Evolutionary conservation across 2,329 filamentous ascomycete genomes (phyloP).

Genomic region (Aphanocladium album): DNA sequence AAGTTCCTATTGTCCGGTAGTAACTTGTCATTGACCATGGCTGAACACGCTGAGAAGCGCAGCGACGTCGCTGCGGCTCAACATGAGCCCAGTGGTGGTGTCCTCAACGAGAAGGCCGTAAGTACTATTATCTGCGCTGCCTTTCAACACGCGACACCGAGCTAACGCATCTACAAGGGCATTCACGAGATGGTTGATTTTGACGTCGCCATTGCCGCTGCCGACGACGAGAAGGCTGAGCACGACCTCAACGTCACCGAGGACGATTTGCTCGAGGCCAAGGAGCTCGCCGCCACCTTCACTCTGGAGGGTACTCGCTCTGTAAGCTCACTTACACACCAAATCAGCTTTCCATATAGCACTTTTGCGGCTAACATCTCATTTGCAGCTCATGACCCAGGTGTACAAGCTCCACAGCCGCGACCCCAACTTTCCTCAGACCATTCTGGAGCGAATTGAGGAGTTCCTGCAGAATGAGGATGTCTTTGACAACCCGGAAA

Average conservation of each 20-base stretch:
- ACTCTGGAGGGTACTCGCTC: constrained; percentile 23
- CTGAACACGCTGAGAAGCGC: constrained; percentile 9
- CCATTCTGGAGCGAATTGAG: constrained; percentile 21
- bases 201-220: background rate
- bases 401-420: constrained; percentile 23
- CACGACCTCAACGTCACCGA: constrained; percentile 27
- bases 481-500: constrained; percentile 34
- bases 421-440: constrained; percentile 24
- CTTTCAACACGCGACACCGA: background rate
- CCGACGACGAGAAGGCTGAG: constrained; percentile 9
- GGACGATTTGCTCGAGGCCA: constrained; percentile 28
- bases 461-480: constrained; percentile 22
- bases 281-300: constrained; percentile 24
- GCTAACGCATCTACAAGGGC: background rate
- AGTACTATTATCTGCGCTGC: background rate
- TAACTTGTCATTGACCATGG: constrained; percentile 4
- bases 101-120: constrained; percentile 8
- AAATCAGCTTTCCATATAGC: background rate
- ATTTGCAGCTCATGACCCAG: constrained; percentile 18
- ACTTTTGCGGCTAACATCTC: background rate
- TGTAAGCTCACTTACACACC: background rate
- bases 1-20: background rate
- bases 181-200: background rate
- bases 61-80: background rate
- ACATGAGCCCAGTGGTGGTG: background rate